Evolutionary conservation across 305 asterid species (phyloP).

Genomic region (Fraxinus baroniana): DNA sequence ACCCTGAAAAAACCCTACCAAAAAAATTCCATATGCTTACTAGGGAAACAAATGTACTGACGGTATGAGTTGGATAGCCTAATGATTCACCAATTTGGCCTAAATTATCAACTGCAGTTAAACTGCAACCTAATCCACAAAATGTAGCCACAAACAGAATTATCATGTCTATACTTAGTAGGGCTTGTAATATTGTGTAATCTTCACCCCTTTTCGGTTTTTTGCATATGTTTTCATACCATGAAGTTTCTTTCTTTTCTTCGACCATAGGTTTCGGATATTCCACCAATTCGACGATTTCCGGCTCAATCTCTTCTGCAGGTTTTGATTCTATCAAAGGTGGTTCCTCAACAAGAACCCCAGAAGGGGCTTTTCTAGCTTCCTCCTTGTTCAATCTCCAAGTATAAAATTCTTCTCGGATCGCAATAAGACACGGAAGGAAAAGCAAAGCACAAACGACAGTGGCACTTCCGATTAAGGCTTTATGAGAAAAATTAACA

Average conservation of each 20-base stretch:
- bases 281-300: constrained; percentile 11
- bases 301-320: not conserved
- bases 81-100: constrained; percentile 55
- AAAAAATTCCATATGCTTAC: constrained; percentile 52
- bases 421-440: constrained; percentile 30
- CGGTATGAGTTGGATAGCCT: constrained; percentile 38
- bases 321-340: not conserved
- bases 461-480: constrained; percentile 32
- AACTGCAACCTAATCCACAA: constrained; percentile 47
- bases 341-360: constrained; percentile 29
- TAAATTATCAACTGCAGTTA: constrained; percentile 48
- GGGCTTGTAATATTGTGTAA: constrained; percentile 45
- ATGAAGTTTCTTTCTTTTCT: constrained; percentile 9
- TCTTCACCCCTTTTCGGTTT: constrained; percentile 59
- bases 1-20: constrained; percentile 43
- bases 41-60: constrained; percentile 50
- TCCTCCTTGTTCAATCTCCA: constrained; percentile 29
- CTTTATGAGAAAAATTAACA: constrained; percentile 33
- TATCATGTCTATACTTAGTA: constrained; percentile 44
- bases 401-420: constrained; percentile 35
- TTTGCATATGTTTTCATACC: constrained; percentile 24
- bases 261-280: not conserved
- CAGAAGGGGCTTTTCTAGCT: not conserved
- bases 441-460: constrained; percentile 41
- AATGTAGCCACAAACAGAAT: constrained; percentile 43